These are phyloP conservation scores for Wickerhamomyces sp. DNA, from an alignment of 1,139 yeast species.

Conservation along the genomic window DNA sequence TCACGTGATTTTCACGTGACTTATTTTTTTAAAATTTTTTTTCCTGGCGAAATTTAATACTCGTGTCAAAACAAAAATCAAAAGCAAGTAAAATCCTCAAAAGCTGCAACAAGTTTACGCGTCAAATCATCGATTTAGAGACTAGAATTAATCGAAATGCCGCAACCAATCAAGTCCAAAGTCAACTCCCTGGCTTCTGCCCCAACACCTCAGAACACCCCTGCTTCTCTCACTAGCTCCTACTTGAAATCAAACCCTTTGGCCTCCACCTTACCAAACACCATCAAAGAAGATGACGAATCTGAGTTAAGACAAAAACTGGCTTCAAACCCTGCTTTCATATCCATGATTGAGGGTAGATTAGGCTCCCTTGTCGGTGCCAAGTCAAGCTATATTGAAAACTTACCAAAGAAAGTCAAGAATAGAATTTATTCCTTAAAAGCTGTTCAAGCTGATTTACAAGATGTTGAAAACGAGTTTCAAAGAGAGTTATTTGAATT, in stretches of 20 bases:
- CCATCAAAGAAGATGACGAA: conserved; percentile 39
- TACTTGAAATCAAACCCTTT: conserved; percentile 67
- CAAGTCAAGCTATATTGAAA: conserved; percentile 80
- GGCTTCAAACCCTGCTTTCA: conserved; percentile 70
- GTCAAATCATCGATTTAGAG: background rate
- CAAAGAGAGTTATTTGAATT: conserved; percentile 84
- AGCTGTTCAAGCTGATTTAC: conserved; percentile 77
- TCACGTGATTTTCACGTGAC: background rate
- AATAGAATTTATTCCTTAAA: conserved; percentile 79
- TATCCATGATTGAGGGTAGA: conserved; percentile 88
- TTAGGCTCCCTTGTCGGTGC: conserved; percentile 81
- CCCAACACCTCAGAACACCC: conserved; percentile 99
- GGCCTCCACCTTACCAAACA: conserved; percentile 48
- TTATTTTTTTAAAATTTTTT: background rate
- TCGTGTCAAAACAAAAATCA: background rate
- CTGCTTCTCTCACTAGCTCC: conserved; percentile 80
- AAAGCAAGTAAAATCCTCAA: too few species aligned
- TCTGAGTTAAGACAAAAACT: conserved; percentile 37
- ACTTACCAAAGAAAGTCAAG: conserved; percentile 71
- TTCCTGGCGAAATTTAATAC: background rate
- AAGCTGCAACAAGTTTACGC: too few species aligned
- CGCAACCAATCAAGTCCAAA: conserved; percentile 33
- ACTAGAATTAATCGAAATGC: background rate
- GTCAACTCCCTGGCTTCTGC: conserved; percentile 83
- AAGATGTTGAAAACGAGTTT: conserved; percentile 83